phyloP scores from a whole-genome alignment of 768 basidiomycete genomes.

The Podaxis rugospora region DNA sequence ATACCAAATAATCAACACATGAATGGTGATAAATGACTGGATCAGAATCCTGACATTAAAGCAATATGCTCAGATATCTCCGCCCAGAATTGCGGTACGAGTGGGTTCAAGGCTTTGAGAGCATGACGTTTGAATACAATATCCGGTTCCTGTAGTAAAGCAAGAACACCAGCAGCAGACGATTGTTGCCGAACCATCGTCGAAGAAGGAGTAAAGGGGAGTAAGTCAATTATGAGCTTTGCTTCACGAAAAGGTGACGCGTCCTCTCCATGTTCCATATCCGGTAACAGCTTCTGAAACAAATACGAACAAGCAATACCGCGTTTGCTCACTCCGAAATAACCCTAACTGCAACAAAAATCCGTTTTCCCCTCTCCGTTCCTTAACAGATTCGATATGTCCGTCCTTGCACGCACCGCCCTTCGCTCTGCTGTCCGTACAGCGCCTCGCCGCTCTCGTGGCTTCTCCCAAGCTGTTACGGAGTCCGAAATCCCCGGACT shows the following conservation, averaged over 20 bases:
- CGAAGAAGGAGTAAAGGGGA: slow-evolving; percentile 14
- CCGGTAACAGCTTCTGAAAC: slow-evolving; percentile 11
- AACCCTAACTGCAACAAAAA: slow-evolving; percentile 19
- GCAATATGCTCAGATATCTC: slow-evolving; percentile 96
- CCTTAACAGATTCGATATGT: slow-evolving; percentile 32
- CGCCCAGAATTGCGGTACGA: slow-evolving; percentile 96
- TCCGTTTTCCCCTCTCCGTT: slow-evolving; percentile 9
- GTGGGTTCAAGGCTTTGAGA: slow-evolving; percentile 70
- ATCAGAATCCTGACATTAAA: slow-evolving; percentile 60
- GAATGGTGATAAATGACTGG: slow-evolving; percentile 1
- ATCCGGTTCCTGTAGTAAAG: slow-evolving; percentile 87
- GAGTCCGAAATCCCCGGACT: slow-evolving; percentile 25
- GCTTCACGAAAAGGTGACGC: slow-evolving; percentile 36
- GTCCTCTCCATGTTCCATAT: slow-evolving; percentile 26
- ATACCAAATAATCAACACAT: slow-evolving; percentile 10
- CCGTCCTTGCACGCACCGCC: slow-evolving; percentile 43
- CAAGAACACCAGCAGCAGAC: slow-evolving; percentile 86
- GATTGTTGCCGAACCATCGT: slow-evolving; percentile 74
- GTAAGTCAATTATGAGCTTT: slow-evolving; percentile 14
- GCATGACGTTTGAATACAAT: slow-evolving; percentile 88
- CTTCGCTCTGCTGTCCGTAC: slow-evolving; percentile 46
- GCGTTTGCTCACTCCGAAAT: slow-evolving; percentile 28
- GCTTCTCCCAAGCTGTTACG: slow-evolving; percentile 34
- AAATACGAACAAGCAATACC: neutral
- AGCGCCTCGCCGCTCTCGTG: slow-evolving; percentile 31